A percentile compares a stretch with the other conserved stretches of the same genome.
Evolutionary conservation across 2,329 filamentous ascomycete genomes (phyloP).

Genomic region (Chaetomiaceae sp.): DNA sequence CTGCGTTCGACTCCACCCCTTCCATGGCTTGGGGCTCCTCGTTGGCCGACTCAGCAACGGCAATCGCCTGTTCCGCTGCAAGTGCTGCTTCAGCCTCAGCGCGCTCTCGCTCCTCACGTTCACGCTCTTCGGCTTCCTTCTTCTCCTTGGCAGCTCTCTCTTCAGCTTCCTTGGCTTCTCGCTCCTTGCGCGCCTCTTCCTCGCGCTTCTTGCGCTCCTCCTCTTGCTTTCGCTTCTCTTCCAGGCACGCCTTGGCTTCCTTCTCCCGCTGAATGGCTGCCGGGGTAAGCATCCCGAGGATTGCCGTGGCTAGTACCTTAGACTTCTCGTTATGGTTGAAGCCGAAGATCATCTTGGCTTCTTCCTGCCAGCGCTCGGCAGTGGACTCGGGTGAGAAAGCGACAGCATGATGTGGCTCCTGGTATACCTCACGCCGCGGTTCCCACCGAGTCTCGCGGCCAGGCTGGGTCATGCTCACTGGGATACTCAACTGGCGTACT

Average conservation of each 20-base stretch:
- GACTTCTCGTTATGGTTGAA: conserved; percentile 62
- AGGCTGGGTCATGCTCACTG: conserved; percentile 30
- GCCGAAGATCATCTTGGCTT: conserved; percentile 82
- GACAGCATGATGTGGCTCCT: conserved; percentile 69
- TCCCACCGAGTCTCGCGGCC: conserved; percentile 43
- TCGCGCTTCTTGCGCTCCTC: conserved; percentile 58
- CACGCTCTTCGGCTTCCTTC: conserved; percentile 65
- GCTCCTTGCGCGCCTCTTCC: conserved; percentile 60
- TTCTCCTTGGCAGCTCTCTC: conserved; percentile 62
- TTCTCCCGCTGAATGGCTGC: conserved; percentile 79
- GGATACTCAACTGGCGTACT: conserved; percentile 48
- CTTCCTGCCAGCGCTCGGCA: conserved; percentile 77
- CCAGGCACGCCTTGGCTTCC: conserved; percentile 56
- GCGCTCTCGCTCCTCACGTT: conserved; percentile 55
- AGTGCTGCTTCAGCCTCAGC: conserved; percentile 50
- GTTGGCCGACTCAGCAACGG: conserved; percentile 41
- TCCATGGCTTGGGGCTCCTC: conserved; percentile 45
- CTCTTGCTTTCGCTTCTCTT: conserved; percentile 50
- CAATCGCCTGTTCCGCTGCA: conserved; percentile 44
- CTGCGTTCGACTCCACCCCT: conserved; percentile 57
- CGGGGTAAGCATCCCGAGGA: conserved; percentile 72
- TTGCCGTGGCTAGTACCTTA: conserved; percentile 59
- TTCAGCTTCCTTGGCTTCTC: conserved; percentile 68
- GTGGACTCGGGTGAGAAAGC: conserved; percentile 70
- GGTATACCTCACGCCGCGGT: conserved; percentile 43